Percentiles rank a stretch among this genome's conserved stretches.
These are phyloP conservation scores for Pythium apleroticum DNA, from an alignment of 352 stramenopile species.

Conservation along the genomic window DNA sequence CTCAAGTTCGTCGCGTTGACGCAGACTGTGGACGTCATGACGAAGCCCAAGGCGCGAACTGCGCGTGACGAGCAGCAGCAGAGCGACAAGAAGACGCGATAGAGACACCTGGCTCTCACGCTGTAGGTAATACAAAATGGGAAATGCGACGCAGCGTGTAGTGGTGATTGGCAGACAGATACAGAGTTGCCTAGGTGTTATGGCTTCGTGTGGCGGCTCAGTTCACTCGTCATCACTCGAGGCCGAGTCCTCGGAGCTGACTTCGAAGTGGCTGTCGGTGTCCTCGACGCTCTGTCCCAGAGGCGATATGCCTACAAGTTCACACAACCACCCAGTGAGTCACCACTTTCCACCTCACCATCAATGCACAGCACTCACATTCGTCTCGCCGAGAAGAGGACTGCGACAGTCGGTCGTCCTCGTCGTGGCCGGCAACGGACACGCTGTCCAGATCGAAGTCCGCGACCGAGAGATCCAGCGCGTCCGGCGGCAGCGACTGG, in stretches of 20 bases:
- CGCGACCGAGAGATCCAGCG: slow-evolving; percentile 46
- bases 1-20: slow-evolving; percentile 56
- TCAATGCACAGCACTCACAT: slow-evolving; percentile 42
- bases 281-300: slow-evolving; percentile 76
- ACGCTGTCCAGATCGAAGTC: slow-evolving; percentile 87
- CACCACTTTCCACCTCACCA: background rate
- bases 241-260: slow-evolving; percentile 75
- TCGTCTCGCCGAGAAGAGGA: slow-evolving; percentile 69
- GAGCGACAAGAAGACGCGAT: background rate
- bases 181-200: background rate
- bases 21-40: slow-evolving; percentile 10
- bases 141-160: background rate
- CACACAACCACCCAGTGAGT: slow-evolving; percentile 8
- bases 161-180: background rate
- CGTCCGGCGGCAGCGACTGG: slow-evolving; percentile 59
- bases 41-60: background rate
- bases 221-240: slow-evolving; percentile 11
- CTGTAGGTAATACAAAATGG: background rate
- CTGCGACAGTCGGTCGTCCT: slow-evolving; percentile 65
- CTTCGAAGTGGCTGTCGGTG: slow-evolving; percentile 78
- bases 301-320: slow-evolving; percentile 62
- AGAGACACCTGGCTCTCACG: background rate
- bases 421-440: slow-evolving; percentile 52
- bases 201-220: background rate
- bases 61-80: too few species aligned